Evolutionary conservation across 345 rosid species (phyloP), one percentile per base, ranked within the genome.

Genomic region (Dovyalis caffra): DNA sequence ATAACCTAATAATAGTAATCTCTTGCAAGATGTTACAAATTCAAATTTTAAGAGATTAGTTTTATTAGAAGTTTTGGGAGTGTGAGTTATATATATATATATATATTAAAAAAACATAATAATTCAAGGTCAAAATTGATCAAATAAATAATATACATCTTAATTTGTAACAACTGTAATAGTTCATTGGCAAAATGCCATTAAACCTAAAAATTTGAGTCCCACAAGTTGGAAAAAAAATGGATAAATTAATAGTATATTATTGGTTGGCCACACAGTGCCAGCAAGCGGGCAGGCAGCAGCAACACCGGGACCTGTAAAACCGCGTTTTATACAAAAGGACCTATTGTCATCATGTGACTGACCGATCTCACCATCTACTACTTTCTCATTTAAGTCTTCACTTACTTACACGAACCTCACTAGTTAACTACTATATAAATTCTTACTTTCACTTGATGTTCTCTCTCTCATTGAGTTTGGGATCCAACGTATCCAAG

Each of bases 331-430:
- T 12, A 8, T 0, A 28, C 10, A 18, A 3, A 32, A 26, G 9
- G 15, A 32, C 57, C 5, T 33, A 60, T 67, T 76, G 32, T 14
- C 63, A 69, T 77, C 87, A 82, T 80, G 86, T 83, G 88, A 83
- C 69, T 63, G 71, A 43, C 43, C 26, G 34, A 45, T 79, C 90
- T 86, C 79, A 71, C 66, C 79, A 69, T 80, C 78, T n/a, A 0
- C 67, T 38, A 3, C 74, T 79, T 78, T 72, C 31, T 77, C 86
- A 78, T 81, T 86, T 64, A 77, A 74, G 80, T 82, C 84, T 65
- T 49, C 76, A 16, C 70, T 66, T 64, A 6, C 28, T 38, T 16
- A 68, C 37, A n/a, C 34, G 70, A 35, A 67, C 73, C 20, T 33
- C 47, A 69, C 37, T 74, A 28, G 45, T n/a, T n/a, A n/a, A n/a